Percentiles rank a stretch among this genome's conserved stretches.
Evolutionary conservation across 2,329 filamentous ascomycete genomes (phyloP).

Genomic region (Cordyceps farinosa): DNA sequence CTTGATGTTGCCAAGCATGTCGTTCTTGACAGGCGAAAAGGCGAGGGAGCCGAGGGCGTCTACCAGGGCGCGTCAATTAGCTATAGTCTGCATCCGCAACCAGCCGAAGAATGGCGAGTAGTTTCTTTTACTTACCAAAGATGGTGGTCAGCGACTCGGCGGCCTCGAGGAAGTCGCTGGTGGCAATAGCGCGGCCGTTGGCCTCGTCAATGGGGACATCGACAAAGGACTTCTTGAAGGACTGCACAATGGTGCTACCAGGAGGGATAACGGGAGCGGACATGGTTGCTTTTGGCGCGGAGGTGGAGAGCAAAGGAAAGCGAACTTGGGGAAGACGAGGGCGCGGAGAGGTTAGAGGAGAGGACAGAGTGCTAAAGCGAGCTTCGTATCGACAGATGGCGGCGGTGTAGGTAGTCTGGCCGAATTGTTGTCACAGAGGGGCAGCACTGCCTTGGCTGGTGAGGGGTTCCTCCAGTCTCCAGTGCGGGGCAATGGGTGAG

Average conservation of each 20-base stretch:
- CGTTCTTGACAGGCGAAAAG: constrained; percentile 86
- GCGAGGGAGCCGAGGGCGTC: constrained; percentile 66
- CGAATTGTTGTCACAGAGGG: not conserved
- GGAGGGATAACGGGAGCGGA: constrained; percentile 51
- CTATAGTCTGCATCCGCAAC: not conserved
- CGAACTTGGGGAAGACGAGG: not conserved
- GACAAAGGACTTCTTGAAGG: constrained; percentile 76
- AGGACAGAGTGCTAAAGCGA: not conserved
- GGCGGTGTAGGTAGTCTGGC: constrained; percentile 2
- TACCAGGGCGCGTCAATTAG: constrained; percentile 28
- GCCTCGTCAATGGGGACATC: constrained; percentile 73
- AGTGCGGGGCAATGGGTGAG: not conserved
- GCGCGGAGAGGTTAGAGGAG: not conserved
- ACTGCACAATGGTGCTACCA: constrained; percentile 80
- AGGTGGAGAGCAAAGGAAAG: not conserved
- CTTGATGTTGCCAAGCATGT: constrained; percentile 90
- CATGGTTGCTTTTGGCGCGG: constrained; percentile 40
- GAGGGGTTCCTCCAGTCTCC: not conserved
- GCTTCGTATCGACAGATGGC: not conserved
- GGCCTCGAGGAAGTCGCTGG: constrained; percentile 85
- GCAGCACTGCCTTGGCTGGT: not conserved
- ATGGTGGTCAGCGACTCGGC: constrained; percentile 81
- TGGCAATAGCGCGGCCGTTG: constrained; percentile 74
- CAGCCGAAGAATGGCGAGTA: not conserved
- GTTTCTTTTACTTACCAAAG: constrained; percentile 60